Evolutionary conservation across 768 basidiomycete species (phyloP), one percentile per base, ranked within the genome.

Genomic region (Boletus reticulatus): DNA sequence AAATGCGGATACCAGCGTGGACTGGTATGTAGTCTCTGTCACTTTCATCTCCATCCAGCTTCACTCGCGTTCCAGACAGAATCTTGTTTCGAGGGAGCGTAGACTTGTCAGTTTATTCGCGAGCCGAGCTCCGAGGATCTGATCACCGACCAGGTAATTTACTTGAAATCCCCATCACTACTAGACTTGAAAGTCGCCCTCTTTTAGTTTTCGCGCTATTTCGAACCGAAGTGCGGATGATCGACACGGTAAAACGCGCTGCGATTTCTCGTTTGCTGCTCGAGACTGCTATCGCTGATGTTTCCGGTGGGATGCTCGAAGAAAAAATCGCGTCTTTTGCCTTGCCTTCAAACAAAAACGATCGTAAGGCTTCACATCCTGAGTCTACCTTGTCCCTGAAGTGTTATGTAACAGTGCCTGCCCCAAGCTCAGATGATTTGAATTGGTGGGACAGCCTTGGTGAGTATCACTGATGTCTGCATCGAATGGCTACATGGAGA

Each of bases 1-100:
- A 98, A 76, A 84, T 87, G 81, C 83, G 97, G 24, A 88, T 97
- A 66, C 97, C 97, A 6, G 93, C 96, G 17, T 98, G 95, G 95
- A 98, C 96, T 63, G 94, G 94, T 94, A 53, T 56, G 80, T 31
- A 31, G 6, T 38, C 50, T 38, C 31, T n/a, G 29, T 16, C 36
- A 53, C 29, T 38, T 20, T 19, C 39, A 24, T 47, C 11, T 20
- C 32, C 2, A 43, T 20, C 27, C 22, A 5, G 5, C 39, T 57
- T 56, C 53, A 70, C 43, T 48, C 46, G 34, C 17, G 8, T 51
- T 38, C n/a, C 65, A 94, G 97, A 99, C 76, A 91, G 97, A n/a
- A 84, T 99, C 9, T 69, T 99, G 55, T 95, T 88, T 75, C 84
- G 83, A 57, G 96, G 96, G 11, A 75, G 77, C 34, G 77, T 98